These are phyloP conservation scores for Apophysomyces trapeziformis DNA, from an alignment of 371 early-diverging fungal species.

Conservation along the genomic window DNA sequence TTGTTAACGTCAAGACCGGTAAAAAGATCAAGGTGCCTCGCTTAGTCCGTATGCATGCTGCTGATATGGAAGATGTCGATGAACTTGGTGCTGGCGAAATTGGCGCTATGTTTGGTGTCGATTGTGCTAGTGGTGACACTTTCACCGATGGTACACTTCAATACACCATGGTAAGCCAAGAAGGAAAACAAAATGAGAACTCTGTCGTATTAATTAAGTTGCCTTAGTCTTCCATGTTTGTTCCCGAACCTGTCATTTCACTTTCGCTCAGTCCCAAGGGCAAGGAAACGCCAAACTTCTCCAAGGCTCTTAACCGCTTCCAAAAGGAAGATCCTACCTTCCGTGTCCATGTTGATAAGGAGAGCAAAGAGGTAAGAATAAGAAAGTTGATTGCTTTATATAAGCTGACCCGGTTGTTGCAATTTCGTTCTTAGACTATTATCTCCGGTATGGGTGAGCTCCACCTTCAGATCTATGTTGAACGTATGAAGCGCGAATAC, in stretches of 20 bases:
- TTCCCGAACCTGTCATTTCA: slow-evolving; percentile 97
- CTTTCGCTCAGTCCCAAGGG: slow-evolving; percentile 89
- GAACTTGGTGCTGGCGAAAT: slow-evolving; percentile 96
- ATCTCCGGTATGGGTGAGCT: slow-evolving; percentile 95
- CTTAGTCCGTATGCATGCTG: slow-evolving; percentile 97
- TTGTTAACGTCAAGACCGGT: slow-evolving; percentile 89
- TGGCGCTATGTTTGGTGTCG: slow-evolving; percentile 97
- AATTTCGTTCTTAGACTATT: slow-evolving; percentile 62
- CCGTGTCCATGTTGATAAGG: slow-evolving; percentile 91
- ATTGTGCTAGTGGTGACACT: slow-evolving; percentile 97
- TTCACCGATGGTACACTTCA: slow-evolving; percentile 90
- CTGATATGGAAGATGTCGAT: slow-evolving; percentile 98
- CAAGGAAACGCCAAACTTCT: slow-evolving; percentile 92
- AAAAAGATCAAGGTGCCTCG: slow-evolving; percentile 96
- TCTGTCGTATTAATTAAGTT: background rate
- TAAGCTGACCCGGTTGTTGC: background rate
- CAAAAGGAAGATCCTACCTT: slow-evolving; percentile 98
- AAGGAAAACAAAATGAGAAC: background rate
- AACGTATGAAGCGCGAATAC: slow-evolving; percentile 98
- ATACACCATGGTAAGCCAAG: slow-evolving; percentile 75
- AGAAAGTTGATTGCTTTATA: background rate
- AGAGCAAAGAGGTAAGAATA: slow-evolving; percentile 76
- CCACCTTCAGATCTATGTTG: slow-evolving; percentile 94
- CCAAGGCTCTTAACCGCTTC: slow-evolving; percentile 94
- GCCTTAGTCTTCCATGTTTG: slow-evolving; percentile 89